Conservation (phyloP, 2,329 filamentous ascomycete species). For the Blumeriella jaapii region DNA sequence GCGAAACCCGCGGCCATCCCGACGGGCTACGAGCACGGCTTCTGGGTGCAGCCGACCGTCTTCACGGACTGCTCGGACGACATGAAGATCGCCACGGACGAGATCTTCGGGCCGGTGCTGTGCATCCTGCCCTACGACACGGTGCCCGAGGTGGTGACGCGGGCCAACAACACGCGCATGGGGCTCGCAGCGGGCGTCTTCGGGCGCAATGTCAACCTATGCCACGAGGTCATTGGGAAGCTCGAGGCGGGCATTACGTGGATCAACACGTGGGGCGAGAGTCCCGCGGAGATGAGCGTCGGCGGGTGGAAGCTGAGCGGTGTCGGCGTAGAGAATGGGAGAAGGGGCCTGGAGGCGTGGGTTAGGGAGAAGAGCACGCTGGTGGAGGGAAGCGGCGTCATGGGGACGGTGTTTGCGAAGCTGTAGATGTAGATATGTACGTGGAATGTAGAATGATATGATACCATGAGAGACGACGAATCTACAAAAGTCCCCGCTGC, state of each 20-base stretch:
- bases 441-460: too few relatives aligned
- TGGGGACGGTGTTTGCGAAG: constrained; percentile 64
- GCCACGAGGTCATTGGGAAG: constrained; percentile 58
- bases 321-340: constrained; percentile 76
- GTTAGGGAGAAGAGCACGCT: constrained; percentile 79
- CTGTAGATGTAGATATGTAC: too few relatives aligned
- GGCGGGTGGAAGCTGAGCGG: constrained; percentile 90
- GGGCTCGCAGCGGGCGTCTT: constrained; percentile 81
- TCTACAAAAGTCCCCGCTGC: too few relatives aligned
- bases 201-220: constrained; percentile 60
- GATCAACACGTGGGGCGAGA: constrained; percentile 92
- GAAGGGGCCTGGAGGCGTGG: constrained; percentile 70
- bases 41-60: constrained; percentile 73
- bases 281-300: constrained; percentile 82
- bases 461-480: too few relatives aligned
- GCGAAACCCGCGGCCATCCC: constrained; percentile 35
- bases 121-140: constrained; percentile 63
- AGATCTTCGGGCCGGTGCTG: constrained; percentile 87
- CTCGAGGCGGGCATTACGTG: constrained; percentile 81
- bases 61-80: constrained; percentile 77
- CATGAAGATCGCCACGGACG: constrained; percentile 71
- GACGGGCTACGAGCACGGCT: constrained; percentile 43
- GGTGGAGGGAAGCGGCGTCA: constrained; percentile 61
- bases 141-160: constrained; percentile 54
- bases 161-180: constrained; percentile 67